Evolutionary conservation across 2,329 filamentous ascomycete species (phyloP).

Genomic region (Botrytis elliptica): DNA sequence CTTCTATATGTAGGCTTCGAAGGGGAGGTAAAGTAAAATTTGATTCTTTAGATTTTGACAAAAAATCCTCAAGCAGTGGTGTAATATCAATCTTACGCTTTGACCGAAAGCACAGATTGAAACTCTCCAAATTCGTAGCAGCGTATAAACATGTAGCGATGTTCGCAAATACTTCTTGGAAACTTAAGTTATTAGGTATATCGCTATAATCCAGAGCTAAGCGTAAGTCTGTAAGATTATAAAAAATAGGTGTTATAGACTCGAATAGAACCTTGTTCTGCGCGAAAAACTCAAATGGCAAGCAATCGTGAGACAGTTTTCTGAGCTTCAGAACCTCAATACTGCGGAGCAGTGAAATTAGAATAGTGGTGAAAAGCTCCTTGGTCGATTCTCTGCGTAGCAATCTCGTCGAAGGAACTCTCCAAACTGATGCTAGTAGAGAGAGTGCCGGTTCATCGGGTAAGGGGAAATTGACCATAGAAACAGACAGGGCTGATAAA

Average conservation of each 20-base stretch:
- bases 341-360: conserved; percentile 20
- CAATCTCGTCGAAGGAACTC: conserved; percentile 31
- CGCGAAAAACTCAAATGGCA: conserved; percentile 37
- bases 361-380: conserved; percentile 30
- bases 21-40: neutral
- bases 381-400: conserved; percentile 29
- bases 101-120: conserved; percentile 28
- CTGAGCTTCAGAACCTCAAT: conserved; percentile 20
- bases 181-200: conserved; percentile 8
- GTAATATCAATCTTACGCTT: conserved; percentile 21
- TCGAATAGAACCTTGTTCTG: conserved; percentile 25
- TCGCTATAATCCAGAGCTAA: conserved; percentile 31
- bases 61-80: neutral
- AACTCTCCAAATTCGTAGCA: conserved; percentile 24
- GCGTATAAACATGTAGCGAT: conserved; percentile 26
- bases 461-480: neutral
- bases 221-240: conserved; percentile 25
- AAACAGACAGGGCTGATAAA: conserved; percentile 21
- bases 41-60: neutral
- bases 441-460: conserved; percentile 16
- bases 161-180: conserved; percentile 25
- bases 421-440: conserved; percentile 32
- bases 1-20: conserved; percentile 7
- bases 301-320: conserved; percentile 32
- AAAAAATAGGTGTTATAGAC: conserved; percentile 26